Conservation (phyloP, 108 stramenopile species). For the Stephanodiscus minutulus region DNA sequence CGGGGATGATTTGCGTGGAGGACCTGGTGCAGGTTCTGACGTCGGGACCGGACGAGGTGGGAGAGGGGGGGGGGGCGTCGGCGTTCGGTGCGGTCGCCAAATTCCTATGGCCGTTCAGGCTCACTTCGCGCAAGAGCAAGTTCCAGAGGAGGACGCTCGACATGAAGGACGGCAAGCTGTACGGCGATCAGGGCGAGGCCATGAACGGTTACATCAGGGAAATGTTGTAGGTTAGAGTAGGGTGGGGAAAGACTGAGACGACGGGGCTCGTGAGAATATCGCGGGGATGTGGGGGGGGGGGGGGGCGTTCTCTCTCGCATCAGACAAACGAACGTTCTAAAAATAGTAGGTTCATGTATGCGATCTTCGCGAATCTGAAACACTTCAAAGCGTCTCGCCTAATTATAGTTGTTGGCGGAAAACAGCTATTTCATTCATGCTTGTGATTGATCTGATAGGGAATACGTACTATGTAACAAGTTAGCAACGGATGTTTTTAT, state of each 20-base stretch:
- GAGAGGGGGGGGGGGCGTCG: slow-evolving; percentile 50
- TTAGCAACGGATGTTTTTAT: no score
- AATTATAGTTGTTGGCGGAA: no score
- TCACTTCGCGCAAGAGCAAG: slow-evolving; percentile 70
- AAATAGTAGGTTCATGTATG: no score
- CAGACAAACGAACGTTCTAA: no score
- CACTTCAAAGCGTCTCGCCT: no score
- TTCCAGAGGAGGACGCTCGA: slow-evolving; percentile 76
- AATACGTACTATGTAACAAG: no score
- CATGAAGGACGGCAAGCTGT: slow-evolving; percentile 78
- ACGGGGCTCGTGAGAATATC: not conserved
- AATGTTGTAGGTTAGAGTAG: slow-evolving; percentile 61
- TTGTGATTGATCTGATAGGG: no score
- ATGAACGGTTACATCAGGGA: slow-evolving; percentile 84
- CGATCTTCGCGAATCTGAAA: not conserved
- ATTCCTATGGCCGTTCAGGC: slow-evolving; percentile 83
- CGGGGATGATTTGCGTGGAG: slow-evolving; percentile 85
- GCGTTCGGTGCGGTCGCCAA: slow-evolving; percentile 39
- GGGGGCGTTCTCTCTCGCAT: no score
- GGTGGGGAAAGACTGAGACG: not conserved
- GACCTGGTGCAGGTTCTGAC: slow-evolving; percentile 84
- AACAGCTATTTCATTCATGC: no score
- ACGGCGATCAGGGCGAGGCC: slow-evolving; percentile 84
- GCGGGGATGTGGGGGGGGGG: not conserved
- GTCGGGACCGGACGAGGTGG: slow-evolving; percentile 25